Percentiles rank a stretch among this genome's conserved stretches.
These are phyloP conservation scores for Rusavskia elegans DNA, from an alignment of 495 filamentous ascomycete genomes.

Conservation along the genomic window DNA sequence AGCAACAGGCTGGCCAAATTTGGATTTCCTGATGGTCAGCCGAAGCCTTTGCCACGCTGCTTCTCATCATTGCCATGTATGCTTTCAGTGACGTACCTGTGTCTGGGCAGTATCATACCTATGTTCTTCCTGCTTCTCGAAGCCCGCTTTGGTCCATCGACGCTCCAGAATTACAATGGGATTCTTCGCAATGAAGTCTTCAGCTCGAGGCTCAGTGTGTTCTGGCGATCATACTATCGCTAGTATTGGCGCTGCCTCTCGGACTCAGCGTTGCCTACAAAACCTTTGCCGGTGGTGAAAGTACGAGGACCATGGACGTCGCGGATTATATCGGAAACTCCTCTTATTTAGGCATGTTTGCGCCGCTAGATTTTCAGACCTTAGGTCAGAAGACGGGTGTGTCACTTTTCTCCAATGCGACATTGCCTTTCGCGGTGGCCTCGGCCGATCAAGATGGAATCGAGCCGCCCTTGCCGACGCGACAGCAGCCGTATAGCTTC, in stretches of 20 bases:
- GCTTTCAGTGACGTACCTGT: no score
- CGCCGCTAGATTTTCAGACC: conserved; percentile 1
- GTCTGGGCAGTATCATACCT: conserved; percentile 1
- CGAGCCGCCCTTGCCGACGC: conserved; percentile 2
- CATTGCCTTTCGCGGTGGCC: conserved; percentile 4
- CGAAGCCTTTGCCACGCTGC: no score
- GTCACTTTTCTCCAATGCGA: conserved; percentile 9
- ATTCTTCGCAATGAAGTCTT: conserved; percentile 6
- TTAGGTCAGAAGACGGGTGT: conserved; percentile 5
- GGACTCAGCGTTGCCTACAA: conserved; percentile 11
- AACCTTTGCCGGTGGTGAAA: conserved; percentile 4
- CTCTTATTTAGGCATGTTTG: conserved; percentile 8
- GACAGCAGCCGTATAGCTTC: conserved; percentile 4
- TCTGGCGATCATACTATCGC: conserved; percentile 4
- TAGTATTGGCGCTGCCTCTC: not conserved
- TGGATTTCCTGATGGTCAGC: no score
- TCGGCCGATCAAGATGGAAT: not conserved
- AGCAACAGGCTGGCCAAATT: no score
- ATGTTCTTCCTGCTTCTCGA: conserved; percentile 3
- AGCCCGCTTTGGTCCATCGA: conserved; percentile 6
- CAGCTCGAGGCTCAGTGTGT: not conserved
- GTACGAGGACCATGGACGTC: not conserved
- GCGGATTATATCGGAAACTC: not conserved
- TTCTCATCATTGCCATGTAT: no score
- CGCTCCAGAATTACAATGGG: conserved; percentile 7